Base-by-base conservation (phyloP, 805 yeast genomes). In the Lipomyces sp. region DNA sequence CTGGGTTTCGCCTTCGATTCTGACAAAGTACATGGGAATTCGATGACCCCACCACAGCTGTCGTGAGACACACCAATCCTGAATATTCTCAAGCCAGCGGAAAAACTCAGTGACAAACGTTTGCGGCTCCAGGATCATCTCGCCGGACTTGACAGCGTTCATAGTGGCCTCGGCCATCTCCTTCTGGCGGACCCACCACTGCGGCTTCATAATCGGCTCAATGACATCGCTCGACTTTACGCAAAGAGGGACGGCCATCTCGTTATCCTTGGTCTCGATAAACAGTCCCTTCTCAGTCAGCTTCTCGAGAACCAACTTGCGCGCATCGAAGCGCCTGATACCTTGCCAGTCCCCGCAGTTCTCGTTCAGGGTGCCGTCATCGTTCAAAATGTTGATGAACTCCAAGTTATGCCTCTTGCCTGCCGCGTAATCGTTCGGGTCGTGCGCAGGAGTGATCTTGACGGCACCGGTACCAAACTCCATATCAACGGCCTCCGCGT, bases 401-500 rank as follows among this genome's bases (percentile, higher is more conserved):
- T 88, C 96, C 64, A 93, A 77, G 65, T 80, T 75, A 70, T 88
- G 86, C 74, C 98, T 89, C 74, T 86, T 90, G 75, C 98, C 98
- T 47, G 96, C 88, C 66, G 76, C 78, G 78, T 87, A 89, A 87
- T 93, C 98, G 78, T 93, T 93, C 64, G 82, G 85, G 73, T 93
- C 98, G 71, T 93, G 98, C 39, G 96, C 97, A 53, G 98, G 98
- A 13, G 98, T 93, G 68, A 93, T 93, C 74, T 93, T 93, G 57
- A 93, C 98, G 43, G 98, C 98, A 83, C 98, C 98, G 57, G 98
- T 93, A 78, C 98, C 98, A 62, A 93, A 93, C 70, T 86, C 95
- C 98, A 93, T 93, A 70, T 93, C 98, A 59, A 93, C 98, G 36
- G 97, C 93, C 71, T 87, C 95, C 35, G 82, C 68, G 68, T 93